Evolutionary conservation across 805 yeast species (phyloP).

Genomic region (Starmera caribaea): DNA sequence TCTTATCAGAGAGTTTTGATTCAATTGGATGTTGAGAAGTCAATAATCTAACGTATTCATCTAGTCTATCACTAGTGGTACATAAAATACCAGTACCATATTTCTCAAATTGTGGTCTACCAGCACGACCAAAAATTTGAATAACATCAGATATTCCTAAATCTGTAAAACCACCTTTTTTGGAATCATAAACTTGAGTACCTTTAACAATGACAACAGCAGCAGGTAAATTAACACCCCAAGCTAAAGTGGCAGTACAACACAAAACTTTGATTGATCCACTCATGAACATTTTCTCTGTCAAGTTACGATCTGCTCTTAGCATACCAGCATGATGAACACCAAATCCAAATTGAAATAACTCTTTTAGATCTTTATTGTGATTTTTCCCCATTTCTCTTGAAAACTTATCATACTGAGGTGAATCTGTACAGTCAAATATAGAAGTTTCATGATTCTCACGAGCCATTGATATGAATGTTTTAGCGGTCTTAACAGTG

Average conservation of each 20-base stretch:
- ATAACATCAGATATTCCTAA: constrained; percentile 94
- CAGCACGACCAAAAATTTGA: constrained; percentile 98
- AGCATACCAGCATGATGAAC: constrained; percentile 97
- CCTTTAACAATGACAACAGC: constrained; percentile 96
- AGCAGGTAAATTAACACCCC: constrained; percentile 99
- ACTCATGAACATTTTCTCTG: constrained; percentile 75
- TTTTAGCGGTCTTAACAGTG: constrained; percentile 73
- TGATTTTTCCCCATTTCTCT: constrained; percentile 65
- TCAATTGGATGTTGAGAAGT: constrained; percentile 97
- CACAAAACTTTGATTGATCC: constrained; percentile 87
- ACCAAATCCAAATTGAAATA: constrained; percentile 79
- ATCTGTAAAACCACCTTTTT: constrained; percentile 90
- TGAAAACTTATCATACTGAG: constrained; percentile 32
- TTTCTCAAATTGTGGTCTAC: constrained; percentile 92
- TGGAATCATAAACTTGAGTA: constrained; percentile 89
- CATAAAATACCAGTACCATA: constrained; percentile 89
- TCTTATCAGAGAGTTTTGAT: constrained; percentile 63
- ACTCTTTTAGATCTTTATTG: constrained; percentile 71
- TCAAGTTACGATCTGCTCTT: constrained; percentile 78
- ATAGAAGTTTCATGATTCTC: constrained; percentile 43
- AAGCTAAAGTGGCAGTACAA: constrained; percentile 96
- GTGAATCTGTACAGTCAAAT: constrained; percentile 47
- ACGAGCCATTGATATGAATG: constrained; percentile 59
- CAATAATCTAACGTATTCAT: constrained; percentile 79
- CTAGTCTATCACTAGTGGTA: constrained; percentile 72